Percentiles rank a stretch among this genome's conserved stretches.
phyloP scores from a whole-genome alignment of 768 basidiomycete genomes.

The Suillus spraguei region DNA sequence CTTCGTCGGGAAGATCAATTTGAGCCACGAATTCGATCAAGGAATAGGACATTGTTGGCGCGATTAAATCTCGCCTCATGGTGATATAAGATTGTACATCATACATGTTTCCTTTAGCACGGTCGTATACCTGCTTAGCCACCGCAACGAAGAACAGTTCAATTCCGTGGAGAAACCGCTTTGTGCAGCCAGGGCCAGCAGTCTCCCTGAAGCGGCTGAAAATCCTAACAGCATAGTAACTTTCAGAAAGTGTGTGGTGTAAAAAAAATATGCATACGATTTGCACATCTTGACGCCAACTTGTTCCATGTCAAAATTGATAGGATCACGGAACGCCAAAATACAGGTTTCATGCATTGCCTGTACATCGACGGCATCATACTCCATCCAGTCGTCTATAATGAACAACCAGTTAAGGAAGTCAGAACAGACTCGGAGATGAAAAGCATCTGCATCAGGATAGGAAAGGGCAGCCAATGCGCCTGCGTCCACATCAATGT shows the following conservation, averaged over 20 bases:
- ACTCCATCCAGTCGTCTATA: conserved; percentile 44
- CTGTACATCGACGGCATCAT: conserved; percentile 28
- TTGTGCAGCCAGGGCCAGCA: conserved; percentile 40
- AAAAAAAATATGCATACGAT: conserved; percentile 29
- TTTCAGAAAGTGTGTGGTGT: background rate
- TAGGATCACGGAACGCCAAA: conserved; percentile 29
- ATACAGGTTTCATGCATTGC: conserved; percentile 31
- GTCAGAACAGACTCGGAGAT: conserved; percentile 66
- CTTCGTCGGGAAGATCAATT: conserved; percentile 55
- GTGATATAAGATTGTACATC: conserved; percentile 54
- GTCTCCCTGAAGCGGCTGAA: conserved; percentile 39
- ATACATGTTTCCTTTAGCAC: conserved; percentile 36
- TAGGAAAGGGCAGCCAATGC: conserved; percentile 43
- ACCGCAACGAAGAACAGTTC: conserved; percentile 44
- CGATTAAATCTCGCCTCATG: conserved; percentile 44
- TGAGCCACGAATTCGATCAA: conserved; percentile 50
- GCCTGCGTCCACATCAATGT: conserved; percentile 64
- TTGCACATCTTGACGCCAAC: conserved; percentile 33
- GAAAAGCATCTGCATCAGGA: conserved; percentile 46
- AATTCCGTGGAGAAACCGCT: conserved; percentile 41
- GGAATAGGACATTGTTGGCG: too few species aligned
- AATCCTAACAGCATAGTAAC: conserved; percentile 28
- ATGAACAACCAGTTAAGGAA: conserved; percentile 56
- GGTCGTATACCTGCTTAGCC: conserved; percentile 45
- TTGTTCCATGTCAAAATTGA: conserved; percentile 30